Evolutionary conservation across 1,284 basidiomycete species (phyloP).

Genomic region (Malassezia arunalokei): DNA sequence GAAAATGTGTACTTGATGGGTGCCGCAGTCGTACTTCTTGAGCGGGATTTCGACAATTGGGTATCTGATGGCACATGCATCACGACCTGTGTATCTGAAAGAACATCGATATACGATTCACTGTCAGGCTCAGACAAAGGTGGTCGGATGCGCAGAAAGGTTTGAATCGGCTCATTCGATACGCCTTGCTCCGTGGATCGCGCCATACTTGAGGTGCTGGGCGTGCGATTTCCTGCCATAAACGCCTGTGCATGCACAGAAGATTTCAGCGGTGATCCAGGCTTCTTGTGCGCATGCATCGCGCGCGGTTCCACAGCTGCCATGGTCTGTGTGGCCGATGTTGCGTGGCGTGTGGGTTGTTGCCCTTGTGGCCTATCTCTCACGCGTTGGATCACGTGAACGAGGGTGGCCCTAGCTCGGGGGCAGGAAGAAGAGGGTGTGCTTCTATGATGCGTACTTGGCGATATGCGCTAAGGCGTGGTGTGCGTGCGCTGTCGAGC

Average conservation of each 20-base stretch:
- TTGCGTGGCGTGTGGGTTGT: not conserved
- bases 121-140: not conserved
- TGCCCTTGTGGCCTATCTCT: not conserved
- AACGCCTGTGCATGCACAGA: slow-evolving; percentile 4
- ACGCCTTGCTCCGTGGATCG: slow-evolving; percentile 12
- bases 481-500: not conserved
- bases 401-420: not conserved
- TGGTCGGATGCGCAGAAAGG: slow-evolving; percentile 39
- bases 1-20: slow-evolving; percentile 47
- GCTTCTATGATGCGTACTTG: not conserved
- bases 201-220: slow-evolving; percentile 3
- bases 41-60: not conserved
- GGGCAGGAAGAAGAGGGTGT: not conserved
- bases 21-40: not conserved
- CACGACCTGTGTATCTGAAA: slow-evolving; percentile 49
- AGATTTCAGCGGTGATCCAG: not conserved
- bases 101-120: slow-evolving; percentile 35
- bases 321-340: not conserved
- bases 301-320: not conserved
- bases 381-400: slow-evolving; percentile 3
- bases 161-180: slow-evolving; percentile 19
- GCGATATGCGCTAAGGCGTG: not conserved
- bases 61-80: slow-evolving; percentile 46
- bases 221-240: slow-evolving; percentile 11
- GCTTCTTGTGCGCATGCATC: not conserved